A percentile compares a stretch with the other conserved stretches of the same genome.
These are phyloP conservation scores for Cystofilobasidium capitatum DNA, from an alignment of 768 basidiomycete species.

Conservation along the genomic window DNA sequence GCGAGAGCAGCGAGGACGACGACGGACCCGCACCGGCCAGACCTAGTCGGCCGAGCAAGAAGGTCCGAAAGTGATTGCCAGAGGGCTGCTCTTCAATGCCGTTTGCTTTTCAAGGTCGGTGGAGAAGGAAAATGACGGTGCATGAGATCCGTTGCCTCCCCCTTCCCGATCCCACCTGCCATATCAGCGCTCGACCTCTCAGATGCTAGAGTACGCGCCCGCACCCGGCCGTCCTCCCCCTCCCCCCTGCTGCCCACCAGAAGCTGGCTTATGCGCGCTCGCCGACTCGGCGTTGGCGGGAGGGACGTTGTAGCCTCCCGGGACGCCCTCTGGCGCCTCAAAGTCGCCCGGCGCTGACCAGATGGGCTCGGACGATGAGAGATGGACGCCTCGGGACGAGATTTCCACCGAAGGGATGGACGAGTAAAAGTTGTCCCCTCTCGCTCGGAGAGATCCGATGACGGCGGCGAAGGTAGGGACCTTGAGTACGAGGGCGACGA, in stretches of 20 bases:
- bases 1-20: constrained; percentile 16
- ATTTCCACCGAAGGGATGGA: constrained; percentile 16
- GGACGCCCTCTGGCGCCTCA: neutral
- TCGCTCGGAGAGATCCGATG: constrained; percentile 4
- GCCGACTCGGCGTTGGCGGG: too few species aligned
- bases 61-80: neutral
- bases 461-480: constrained; percentile 13
- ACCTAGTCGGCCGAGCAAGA: constrained; percentile 3
- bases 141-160: too few species aligned
- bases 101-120: too few species aligned
- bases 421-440: constrained; percentile 16
- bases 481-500: constrained; percentile 17
- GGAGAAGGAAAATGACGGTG: too few species aligned
- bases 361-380: constrained; percentile 4
- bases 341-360: constrained; percentile 14
- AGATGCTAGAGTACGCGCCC: too few species aligned
- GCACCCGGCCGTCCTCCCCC: too few species aligned
- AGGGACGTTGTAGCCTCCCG: constrained; percentile 11
- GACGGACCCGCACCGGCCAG: neutral
- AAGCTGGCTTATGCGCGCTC: too few species aligned
- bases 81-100: too few species aligned
- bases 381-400: constrained; percentile 18
- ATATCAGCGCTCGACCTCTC: too few species aligned
- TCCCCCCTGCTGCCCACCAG: too few species aligned
- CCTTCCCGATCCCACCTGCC: too few species aligned